phyloP scores from a whole-genome alignment of 2,329 filamentous ascomycete species.

The Cladosporium oxysporum region DNA sequence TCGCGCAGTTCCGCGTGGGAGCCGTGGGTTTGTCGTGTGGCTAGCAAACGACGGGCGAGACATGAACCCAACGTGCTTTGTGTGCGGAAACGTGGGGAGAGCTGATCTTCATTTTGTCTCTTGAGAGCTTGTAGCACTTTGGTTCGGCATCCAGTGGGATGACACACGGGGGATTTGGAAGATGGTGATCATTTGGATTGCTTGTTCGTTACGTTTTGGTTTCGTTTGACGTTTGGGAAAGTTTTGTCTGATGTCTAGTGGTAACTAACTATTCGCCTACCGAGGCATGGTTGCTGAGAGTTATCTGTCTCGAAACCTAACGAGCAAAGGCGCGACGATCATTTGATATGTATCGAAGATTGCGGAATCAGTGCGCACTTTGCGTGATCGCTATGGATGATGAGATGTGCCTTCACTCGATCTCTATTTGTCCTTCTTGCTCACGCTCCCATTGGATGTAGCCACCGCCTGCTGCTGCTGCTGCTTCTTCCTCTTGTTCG shows the following conservation, averaged over 20 bases:
- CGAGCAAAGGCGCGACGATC: neutral
- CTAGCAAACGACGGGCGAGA: constrained; percentile 1
- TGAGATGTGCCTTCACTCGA: neutral
- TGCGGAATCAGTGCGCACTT: neutral
- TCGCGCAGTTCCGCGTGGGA: constrained; percentile 5
- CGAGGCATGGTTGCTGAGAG: neutral
- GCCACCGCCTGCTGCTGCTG: neutral
- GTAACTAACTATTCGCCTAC: neutral
- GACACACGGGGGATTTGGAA: neutral
- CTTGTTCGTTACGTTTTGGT: neutral
- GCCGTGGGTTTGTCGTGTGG: constrained; percentile 7
- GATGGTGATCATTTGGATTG: neutral
- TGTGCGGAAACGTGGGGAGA: constrained; percentile 13
- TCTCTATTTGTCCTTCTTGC: constrained; percentile 7
- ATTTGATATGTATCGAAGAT: neutral
- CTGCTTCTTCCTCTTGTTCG: constrained; percentile 33
- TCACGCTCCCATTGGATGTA: neutral
- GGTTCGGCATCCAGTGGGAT: neutral
- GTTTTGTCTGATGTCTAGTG: neutral
- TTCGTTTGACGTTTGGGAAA: neutral
- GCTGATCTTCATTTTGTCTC: neutral
- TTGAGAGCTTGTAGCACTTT: neutral
- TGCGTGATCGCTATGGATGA: neutral
- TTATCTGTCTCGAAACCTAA: neutral
- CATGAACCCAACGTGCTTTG: constrained; percentile 2